Base-by-base conservation (phyloP, 306 rosid species). In the Vigna mungo region DNA sequence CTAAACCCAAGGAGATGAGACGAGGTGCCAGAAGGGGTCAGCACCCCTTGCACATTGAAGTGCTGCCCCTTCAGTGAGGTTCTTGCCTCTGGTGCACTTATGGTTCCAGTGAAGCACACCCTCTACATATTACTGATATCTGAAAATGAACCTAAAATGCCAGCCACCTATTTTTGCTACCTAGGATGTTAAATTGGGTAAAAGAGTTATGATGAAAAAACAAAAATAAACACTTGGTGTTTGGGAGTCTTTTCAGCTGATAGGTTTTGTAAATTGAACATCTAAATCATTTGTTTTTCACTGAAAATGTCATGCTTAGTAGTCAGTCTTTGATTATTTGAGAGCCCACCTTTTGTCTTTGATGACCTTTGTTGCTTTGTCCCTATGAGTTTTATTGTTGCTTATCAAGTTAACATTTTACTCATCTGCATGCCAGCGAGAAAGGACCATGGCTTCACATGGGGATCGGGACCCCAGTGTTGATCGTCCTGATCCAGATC, bases 401-500 rank as follows among this genome's bases (percentile, higher is more conserved):
- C 54, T 82, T 62, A 78, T 48, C 56, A 69, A 63, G 79, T 72
- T 85, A 54, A 80, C 74, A 78, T 74, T 69, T 30, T 63, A n/a
- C 58, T 78, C 76, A 49, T 66, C 65, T 87, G 54, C 72, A 58
- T 79, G 65, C 73, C 97, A 96, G 99, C 89, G 87, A 83, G 98
- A 91, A 70, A 87, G 92, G 87, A 72, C 81, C 44, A 49, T 86
- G 81, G 85, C 81, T 78, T 87, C 95, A 63, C 89, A 87, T 68
- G 86, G 84, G 68, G 98, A 96, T 39, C 90, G 84, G 71, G 99
- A 96, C 83, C 86, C 82, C 51, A 92, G 96, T 86, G 97, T 92
- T 84, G 98, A 92, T 78, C 90, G 85, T 52, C 94, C 99, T 63
- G 99, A 89, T 64, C 86, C 85, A 21, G 98, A 92, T 77, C 90